Evolutionary conservation across 306 rosid genomes (phyloP).

Genomic region (Albizia julibrissin): DNA sequence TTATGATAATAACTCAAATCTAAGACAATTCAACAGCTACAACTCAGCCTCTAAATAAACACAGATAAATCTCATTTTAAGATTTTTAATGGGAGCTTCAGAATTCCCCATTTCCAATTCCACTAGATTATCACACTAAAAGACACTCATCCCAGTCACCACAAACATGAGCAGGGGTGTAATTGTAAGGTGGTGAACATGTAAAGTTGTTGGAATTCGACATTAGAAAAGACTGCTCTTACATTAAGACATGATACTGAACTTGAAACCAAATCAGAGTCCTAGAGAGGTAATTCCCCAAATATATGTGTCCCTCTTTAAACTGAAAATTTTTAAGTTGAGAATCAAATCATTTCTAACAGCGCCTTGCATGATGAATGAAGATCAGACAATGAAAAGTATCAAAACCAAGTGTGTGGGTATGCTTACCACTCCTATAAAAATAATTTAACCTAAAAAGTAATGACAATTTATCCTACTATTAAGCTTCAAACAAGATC

Average conservation of each 20-base stretch:
- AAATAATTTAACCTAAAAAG: not conserved
- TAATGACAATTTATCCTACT: conserved; percentile 16
- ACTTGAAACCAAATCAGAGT: not conserved
- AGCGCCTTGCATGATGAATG: not conserved
- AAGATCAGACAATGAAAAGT: not conserved
- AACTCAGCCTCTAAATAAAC: not conserved
- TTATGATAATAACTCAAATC: conserved; percentile 22
- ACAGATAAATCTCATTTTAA: conserved; percentile 1
- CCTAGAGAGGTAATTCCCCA: not conserved
- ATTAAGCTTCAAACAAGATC: conserved; percentile 14
- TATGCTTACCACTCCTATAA: conserved; percentile 4
- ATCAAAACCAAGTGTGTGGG: not conserved
- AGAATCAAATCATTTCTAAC: not conserved
- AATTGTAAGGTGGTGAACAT: not conserved
- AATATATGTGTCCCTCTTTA: not conserved
- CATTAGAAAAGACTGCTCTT: not conserved
- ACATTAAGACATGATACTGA: not conserved
- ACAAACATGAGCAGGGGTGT: not conserved
- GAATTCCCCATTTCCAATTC: conserved; percentile 16
- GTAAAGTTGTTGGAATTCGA: not conserved
- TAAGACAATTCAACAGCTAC: conserved; percentile 23
- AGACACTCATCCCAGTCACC: conserved; percentile 10
- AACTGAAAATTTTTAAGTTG: not conserved
- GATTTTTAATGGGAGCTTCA: conserved; percentile 3
- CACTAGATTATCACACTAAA: conserved; percentile 7